Evolutionary conservation across 257 asterid genomes (phyloP), one percentile per base, ranked within the genome.

Genomic region (Fraxinus americana): DNA sequence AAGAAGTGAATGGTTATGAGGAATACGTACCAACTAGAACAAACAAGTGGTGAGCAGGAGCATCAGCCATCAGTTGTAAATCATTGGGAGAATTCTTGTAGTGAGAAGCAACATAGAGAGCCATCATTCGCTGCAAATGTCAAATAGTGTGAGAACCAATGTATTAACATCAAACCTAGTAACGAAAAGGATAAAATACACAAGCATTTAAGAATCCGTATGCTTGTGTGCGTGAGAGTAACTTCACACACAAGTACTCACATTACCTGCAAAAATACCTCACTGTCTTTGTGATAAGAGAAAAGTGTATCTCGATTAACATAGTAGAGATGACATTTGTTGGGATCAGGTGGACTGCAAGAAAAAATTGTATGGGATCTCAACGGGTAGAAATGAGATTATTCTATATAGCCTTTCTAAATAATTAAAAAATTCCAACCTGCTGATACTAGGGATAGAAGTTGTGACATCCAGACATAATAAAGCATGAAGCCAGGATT

Each of bases 41-140:
- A 91, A 95, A 95, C 90, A 95, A 89, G 85, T 92, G 98, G 89
- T 95, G 98, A 34, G 98, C 98, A 3, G 99, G 99, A 85, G 98
- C 98, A 92, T 95, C 99, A 59, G 99, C 98, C 94, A 95, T 91
- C 85, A 95, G 80, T 82, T 91, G 99, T 82, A 95, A 79, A 88
- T 93, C 98, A 85, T 93, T 90, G 66, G 99, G 99, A 77, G 97
- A 89, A 80, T 93, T 93, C 84, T 93, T 95, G 88, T 91, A 95
- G 88, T 95, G 99, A 80, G 99, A 95, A 66, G 98, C 97, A 88
- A 95, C 97, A 85, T 88, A 92, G 19, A 95, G 91, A 78, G 98
- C 96, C 99, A 95, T 95, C 98, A 95, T 95, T 82, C 98, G 87
- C 97, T 95, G 90, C 81, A 81, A 25, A 87, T 75, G 77, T 75